Conservation (phyloP, 179 eudicot species). For the Spergularia azorica region DNA sequence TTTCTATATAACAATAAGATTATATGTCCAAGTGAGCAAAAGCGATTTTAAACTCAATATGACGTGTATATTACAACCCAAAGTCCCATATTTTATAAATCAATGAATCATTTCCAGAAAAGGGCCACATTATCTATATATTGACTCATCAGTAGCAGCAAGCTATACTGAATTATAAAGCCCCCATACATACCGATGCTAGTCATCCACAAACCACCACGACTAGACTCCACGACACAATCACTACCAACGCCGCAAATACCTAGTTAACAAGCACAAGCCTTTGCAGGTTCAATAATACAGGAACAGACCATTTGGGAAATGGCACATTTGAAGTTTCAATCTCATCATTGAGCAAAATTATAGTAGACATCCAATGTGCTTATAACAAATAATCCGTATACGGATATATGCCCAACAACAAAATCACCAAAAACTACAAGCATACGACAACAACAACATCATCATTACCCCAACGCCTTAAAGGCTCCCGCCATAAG, state of each 20-base stretch:
- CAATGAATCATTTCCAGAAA: not conserved
- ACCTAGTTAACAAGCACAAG: not conserved
- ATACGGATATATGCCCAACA: not conserved
- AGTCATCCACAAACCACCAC: not conserved
- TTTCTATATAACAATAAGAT: not conserved
- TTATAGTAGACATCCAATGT: not conserved
- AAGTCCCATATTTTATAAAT: not conserved
- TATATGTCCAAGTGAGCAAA: not conserved
- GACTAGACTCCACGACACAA: slow-evolving; percentile 9
- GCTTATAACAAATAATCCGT: not conserved
- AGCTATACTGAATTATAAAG: slow-evolving; percentile 5
- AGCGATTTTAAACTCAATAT: slow-evolving; percentile 10
- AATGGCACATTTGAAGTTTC: not conserved
- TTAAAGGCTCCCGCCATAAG: no score
- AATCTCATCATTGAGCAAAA: slow-evolving; percentile 9
- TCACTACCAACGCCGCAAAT: not conserved
- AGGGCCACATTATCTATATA: not conserved
- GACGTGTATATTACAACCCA: not conserved
- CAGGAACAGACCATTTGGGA: not conserved
- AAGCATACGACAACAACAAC: no score
- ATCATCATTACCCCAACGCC: no score
- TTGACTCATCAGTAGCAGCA: slow-evolving; percentile 4
- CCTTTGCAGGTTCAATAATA: not conserved
- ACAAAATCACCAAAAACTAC: not conserved
- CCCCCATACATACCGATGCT: not conserved